Evolutionary conservation across 805 yeast genomes (phyloP).

Genomic region (Scheffersomyces ergatensis): DNA sequence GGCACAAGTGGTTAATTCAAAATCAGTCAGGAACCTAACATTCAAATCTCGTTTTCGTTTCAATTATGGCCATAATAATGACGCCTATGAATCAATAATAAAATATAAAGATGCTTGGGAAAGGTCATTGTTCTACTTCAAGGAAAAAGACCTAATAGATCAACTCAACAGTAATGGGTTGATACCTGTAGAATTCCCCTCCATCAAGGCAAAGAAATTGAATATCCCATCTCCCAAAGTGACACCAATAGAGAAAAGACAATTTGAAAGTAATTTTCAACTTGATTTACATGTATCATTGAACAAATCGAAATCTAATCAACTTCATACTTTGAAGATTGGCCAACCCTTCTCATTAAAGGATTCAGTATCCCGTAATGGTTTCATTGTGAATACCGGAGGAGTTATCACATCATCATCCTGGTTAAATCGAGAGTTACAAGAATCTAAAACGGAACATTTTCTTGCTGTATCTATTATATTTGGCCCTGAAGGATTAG

Average conservation of each 20-base stretch:
- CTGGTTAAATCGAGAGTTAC: conserved; percentile 43
- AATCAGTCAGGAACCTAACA: conserved; percentile 19
- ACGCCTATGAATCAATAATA: conserved; percentile 39
- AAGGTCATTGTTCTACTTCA: conserved; percentile 41
- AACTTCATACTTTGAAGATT: neutral
- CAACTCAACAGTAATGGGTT: neutral
- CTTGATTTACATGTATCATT: conserved; percentile 3
- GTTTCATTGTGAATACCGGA: conserved; percentile 47
- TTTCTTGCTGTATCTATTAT: conserved; percentile 53
- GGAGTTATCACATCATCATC: conserved; percentile 50
- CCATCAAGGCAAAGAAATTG: conserved; percentile 1
- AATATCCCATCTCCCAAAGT: conserved; percentile 10
- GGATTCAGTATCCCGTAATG: conserved; percentile 18
- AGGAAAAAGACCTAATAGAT: conserved; percentile 14
- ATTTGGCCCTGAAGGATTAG: conserved; percentile 20
- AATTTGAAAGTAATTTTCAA: neutral
- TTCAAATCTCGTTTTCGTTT: conserved; percentile 30
- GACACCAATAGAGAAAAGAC: conserved; percentile 2
- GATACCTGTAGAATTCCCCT: neutral
- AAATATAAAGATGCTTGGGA: conserved; percentile 52
- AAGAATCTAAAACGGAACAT: conserved; percentile 17
- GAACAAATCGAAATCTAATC: neutral
- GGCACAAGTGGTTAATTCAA: no score
- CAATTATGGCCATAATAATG: conserved; percentile 49
- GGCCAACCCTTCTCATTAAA: conserved; percentile 2